Conservation (phyloP, 345 rosid species). For the Geranium rotundifolium region DNA sequence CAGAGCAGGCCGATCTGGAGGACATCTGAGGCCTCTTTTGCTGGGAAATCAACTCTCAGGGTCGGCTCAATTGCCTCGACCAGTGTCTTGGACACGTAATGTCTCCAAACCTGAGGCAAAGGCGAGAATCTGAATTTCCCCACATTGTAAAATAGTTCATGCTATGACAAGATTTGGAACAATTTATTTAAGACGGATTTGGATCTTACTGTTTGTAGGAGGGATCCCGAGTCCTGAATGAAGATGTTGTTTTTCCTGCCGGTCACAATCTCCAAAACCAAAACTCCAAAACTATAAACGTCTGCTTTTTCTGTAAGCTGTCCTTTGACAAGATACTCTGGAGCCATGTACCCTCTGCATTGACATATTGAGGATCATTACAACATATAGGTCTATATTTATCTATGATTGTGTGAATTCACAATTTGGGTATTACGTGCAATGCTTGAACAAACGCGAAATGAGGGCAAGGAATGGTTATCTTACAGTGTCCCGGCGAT, state of each 20-base stretch:
- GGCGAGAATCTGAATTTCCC: not conserved
- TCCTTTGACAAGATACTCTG: slow-evolving; percentile 40
- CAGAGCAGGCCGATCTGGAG: slow-evolving; percentile 44
- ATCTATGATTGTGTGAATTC: not conserved
- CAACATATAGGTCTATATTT: not conserved
- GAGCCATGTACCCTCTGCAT: slow-evolving; percentile 55
- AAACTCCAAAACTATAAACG: slow-evolving; percentile 41
- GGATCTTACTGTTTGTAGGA: slow-evolving; percentile 28
- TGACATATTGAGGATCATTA: not conserved
- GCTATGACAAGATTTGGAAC: not conserved
- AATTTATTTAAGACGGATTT: not conserved
- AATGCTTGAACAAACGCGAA: not conserved
- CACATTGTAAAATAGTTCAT: not conserved
- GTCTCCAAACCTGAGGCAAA: slow-evolving; percentile 35
- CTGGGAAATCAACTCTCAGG: slow-evolving; percentile 18
- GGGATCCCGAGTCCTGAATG: slow-evolving; percentile 23
- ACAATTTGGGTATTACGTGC: not conserved
- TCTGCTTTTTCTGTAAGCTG: slow-evolving; percentile 45
- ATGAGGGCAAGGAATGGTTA: not conserved
- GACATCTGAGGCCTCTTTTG: slow-evolving; percentile 17
- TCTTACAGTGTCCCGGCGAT: slow-evolving; percentile 51
- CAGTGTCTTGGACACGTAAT: slow-evolving; percentile 26
- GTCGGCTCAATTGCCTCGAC: slow-evolving; percentile 24
- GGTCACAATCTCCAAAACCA: slow-evolving; percentile 32
- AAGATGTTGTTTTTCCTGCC: slow-evolving; percentile 30